Evolutionary conservation across 2,329 filamentous ascomycete species (phyloP), one percentile per base, ranked within the genome.

Genomic region (Blastomyces parvus): DNA sequence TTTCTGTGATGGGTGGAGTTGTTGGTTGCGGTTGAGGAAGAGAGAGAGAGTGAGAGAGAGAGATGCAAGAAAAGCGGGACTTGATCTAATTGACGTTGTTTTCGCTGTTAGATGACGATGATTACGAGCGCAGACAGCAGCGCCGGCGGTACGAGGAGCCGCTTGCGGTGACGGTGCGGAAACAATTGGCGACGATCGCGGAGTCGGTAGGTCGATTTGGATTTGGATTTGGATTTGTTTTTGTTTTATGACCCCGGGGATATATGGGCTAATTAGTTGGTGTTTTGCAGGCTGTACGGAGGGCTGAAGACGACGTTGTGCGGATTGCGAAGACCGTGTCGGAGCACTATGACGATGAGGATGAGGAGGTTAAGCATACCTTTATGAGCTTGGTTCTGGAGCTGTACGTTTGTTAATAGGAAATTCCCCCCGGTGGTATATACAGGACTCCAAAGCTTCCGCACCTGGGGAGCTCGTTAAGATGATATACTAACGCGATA

Each of bases 341-440:
- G 40, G 90, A 96, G 55, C 88, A 95, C 75, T 89, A 88, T 73
- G 91, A 95, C n/a, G 89, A 95, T 72, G 91, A 95, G 25, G 89
- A 95, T 72, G 86, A 88, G 68, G 88, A 91, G 68, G 79, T 96
- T 62, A 86, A 86, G 67, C 83, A 81, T 40, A 85, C 82, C 60
- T 95, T 96, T 74, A 80, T 89, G 67, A 84, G 88, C 63, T 82
- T 96, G 38, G 81, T 86, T 8, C 78, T 92, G 64, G 89, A 93
- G 76, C 82, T 97, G 83, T 85, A 76, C 67, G 83, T 70, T 33
- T n/a, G 2, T 62, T 63, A 62, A 63, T 61, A 67, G 50, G 70
- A 4, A 42, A 17, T 36, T 36, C n/a, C 33, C 33, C 33, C 33
- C 6, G 4, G 33, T 36, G 33, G 33, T n/a, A n/a, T n/a, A n/a